Evolutionary conservation across 2,329 filamentous ascomycete genomes (phyloP).

Genomic region (Salinomyces thailandicus): DNA sequence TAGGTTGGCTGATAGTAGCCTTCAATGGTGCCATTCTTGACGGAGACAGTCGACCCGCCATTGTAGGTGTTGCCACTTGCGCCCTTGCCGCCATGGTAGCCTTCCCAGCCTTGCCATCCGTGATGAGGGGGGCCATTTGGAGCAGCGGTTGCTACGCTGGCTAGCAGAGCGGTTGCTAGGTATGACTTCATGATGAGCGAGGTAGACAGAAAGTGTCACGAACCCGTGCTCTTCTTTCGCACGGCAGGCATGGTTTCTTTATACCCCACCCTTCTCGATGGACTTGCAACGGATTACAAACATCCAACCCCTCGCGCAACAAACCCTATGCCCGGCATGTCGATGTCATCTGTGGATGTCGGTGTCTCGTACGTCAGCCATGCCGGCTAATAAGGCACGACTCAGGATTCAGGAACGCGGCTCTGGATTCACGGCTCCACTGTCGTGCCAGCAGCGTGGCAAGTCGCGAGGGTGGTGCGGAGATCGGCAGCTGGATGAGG

Average conservation of each 20-base stretch:
- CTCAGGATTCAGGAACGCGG: not conserved
- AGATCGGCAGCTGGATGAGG: too few species aligned
- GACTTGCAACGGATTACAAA: too few species aligned
- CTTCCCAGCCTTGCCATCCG: not conserved
- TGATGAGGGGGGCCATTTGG: conserved; percentile 1
- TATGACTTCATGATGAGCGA: conserved; percentile 1
- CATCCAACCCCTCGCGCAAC: too few species aligned
- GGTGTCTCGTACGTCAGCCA: not conserved
- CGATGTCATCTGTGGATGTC: too few species aligned
- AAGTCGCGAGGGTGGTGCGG: too few species aligned
- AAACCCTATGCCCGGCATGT: too few species aligned
- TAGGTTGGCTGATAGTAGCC: conserved; percentile 31
- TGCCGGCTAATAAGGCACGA: not conserved
- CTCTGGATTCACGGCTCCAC: not conserved
- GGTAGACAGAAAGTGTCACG: too few species aligned
- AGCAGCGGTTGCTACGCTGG: not conserved
- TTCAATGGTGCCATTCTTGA: conserved; percentile 36
- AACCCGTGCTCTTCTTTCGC: too few species aligned
- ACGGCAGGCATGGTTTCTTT: not conserved
- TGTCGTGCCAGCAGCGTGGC: not conserved
- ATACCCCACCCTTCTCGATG: too few species aligned
- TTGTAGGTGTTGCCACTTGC: too few species aligned
- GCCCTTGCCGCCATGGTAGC: not conserved
- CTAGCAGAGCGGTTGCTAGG: conserved; percentile 1
- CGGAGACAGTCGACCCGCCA: conserved; percentile 23